Percentiles rank a stretch among this genome's conserved stretches.
phyloP scores from a whole-genome alignment of 208 protist genomes.

The Trypanosoma scelopori region DNA sequence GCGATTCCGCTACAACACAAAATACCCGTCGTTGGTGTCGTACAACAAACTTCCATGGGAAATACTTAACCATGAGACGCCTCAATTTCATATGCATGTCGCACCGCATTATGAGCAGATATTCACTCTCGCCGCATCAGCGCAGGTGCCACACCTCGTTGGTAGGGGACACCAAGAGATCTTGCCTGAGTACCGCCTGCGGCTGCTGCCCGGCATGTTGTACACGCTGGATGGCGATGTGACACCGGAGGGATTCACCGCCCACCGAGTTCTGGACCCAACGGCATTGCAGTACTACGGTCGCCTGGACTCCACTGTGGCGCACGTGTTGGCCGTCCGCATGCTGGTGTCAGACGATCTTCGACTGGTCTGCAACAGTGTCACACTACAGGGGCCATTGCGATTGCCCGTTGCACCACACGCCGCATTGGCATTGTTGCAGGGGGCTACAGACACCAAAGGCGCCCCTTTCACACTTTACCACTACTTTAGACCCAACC shows the following conservation, averaged over 20 bases:
- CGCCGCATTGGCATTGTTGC: conserved; percentile 33
- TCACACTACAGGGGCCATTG: conserved; percentile 47
- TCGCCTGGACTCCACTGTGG: conserved; percentile 44
- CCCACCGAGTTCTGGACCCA: conserved; percentile 54
- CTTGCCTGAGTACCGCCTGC: conserved; percentile 47
- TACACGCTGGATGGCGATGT: conserved; percentile 50
- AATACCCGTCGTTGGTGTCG: conserved; percentile 85
- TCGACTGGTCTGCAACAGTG: conserved; percentile 70
- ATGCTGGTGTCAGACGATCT: conserved; percentile 74
- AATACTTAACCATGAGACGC: conserved; percentile 67
- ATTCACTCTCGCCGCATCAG: conserved; percentile 59
- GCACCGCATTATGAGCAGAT: conserved; percentile 84
- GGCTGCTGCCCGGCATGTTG: conserved; percentile 69
- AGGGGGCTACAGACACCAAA: conserved; percentile 3
- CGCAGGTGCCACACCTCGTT: conserved; percentile 56
- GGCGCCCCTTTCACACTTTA: conserved; percentile 53
- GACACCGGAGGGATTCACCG: conserved; percentile 47
- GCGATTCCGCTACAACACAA: conserved; percentile 70
- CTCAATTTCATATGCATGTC: conserved; percentile 75
- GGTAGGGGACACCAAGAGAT: conserved; percentile 38
- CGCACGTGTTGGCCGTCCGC: conserved; percentile 40
- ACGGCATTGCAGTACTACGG: conserved; percentile 85
- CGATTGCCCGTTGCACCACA: conserved; percentile 32
- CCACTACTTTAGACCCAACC: conserved; percentile 84
- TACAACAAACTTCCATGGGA: conserved; percentile 92